A percentile compares a stretch with the other conserved stretches of the same genome.
Evolutionary conservation across 768 basidiomycete species (phyloP).

Genomic region (Tubosaeta brunneosetosa): DNA sequence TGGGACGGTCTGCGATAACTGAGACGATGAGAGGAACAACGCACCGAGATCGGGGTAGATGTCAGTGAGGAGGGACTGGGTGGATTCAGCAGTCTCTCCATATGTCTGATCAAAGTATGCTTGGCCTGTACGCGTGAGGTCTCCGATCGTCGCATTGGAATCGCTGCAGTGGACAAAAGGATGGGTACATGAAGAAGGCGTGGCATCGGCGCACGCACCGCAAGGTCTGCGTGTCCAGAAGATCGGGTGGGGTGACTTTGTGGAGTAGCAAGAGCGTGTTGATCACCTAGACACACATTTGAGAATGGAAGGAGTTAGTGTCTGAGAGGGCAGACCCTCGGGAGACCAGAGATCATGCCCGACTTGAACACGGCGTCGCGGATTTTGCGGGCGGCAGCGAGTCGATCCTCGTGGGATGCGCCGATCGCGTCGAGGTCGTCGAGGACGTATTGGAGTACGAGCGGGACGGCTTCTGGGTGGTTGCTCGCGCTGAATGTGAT

Average conservation of each 20-base stretch:
- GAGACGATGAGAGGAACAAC: conserved; percentile 2
- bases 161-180: conserved; percentile 30
- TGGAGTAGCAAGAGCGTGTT: conserved; percentile 51
- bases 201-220: conserved; percentile 33
- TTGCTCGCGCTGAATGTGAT: conserved; percentile 59
- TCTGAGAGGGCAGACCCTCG: conserved; percentile 38
- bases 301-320: background rate
- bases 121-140: conserved; percentile 40
- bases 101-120: conserved; percentile 47
- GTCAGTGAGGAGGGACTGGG: conserved; percentile 43
- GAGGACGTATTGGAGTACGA: conserved; percentile 48
- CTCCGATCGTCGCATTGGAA: conserved; percentile 37
- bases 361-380: conserved; percentile 61
- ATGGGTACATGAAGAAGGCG: background rate
- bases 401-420: conserved; percentile 32
- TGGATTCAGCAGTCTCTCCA: conserved; percentile 47
- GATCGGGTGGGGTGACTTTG: conserved; percentile 47
- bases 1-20: background rate
- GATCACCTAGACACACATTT: conserved; percentile 34
- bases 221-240: conserved; percentile 43
- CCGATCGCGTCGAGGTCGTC: conserved; percentile 36
- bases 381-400: conserved; percentile 48
- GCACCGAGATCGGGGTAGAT: conserved; percentile 64
- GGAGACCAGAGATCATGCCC: conserved; percentile 53
- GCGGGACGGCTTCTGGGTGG: conserved; percentile 51